phyloP scores from a whole-genome alignment of 331 rosid genomes.

The Erythrophleum ivorense region DNA sequence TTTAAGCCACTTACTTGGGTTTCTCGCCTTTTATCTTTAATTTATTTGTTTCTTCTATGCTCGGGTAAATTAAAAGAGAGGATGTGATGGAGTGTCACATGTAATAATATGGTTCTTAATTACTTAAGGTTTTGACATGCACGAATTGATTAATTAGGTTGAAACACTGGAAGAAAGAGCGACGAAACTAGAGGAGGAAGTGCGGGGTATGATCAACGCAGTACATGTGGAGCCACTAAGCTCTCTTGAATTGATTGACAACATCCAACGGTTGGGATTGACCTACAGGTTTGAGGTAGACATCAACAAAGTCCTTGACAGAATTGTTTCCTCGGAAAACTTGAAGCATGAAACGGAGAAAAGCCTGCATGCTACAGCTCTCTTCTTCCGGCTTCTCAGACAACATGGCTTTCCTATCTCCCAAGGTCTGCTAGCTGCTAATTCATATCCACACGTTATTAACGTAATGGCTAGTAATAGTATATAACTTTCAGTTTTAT shows the following conservation, averaged over 20 bases:
- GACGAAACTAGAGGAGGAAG: conserved; percentile 35
- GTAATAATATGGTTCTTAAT: too few species aligned
- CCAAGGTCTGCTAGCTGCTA: conserved; percentile 31
- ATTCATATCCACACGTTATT: too few species aligned
- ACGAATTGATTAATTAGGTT: conserved; percentile 20
- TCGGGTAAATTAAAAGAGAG: too few species aligned
- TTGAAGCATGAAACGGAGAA: background rate
- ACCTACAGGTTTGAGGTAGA: conserved; percentile 38
- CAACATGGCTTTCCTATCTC: conserved; percentile 47
- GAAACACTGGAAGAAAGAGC: conserved; percentile 15
- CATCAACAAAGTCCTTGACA: conserved; percentile 30
- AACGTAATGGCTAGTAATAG: too few species aligned
- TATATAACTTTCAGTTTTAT: too few species aligned
- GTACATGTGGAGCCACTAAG: background rate
- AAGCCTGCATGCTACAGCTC: conserved; percentile 42
- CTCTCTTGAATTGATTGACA: conserved; percentile 44
- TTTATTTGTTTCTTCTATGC: too few species aligned
- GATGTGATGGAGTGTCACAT: too few species aligned
- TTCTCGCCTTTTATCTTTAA: too few species aligned
- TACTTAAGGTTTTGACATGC: too few species aligned
- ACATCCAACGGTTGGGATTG: conserved; percentile 52
- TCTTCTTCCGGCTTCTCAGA: conserved; percentile 54
- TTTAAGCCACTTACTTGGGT: too few species aligned
- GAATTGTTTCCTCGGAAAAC: background rate
- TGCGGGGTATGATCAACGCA: conserved; percentile 5